Evolutionary conservation across 208 protist genomes (phyloP).

Genomic region (Leishmania martiniquensis): DNA sequence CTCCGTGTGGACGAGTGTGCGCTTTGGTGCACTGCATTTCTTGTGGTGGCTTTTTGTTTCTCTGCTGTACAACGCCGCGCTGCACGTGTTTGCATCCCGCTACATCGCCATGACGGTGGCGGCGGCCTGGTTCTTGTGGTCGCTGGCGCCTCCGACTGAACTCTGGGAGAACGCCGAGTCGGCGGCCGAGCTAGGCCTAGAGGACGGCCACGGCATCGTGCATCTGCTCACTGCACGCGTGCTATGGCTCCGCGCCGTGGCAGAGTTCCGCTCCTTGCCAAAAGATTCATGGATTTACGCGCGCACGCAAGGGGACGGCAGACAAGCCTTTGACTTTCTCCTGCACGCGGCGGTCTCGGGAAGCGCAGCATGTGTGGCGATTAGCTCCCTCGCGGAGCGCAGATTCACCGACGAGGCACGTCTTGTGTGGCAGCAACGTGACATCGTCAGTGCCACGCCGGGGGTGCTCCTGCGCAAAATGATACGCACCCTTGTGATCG

Average conservation of each 20-base stretch:
- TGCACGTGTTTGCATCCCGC: slow-evolving; percentile 50
- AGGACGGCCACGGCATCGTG: slow-evolving; percentile 19
- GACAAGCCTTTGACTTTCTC: slow-evolving; percentile 19
- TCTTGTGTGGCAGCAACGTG: slow-evolving; percentile 37
- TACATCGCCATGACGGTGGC: slow-evolving; percentile 53
- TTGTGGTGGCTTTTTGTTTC: slow-evolving; percentile 68
- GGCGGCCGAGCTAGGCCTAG: slow-evolving; percentile 17
- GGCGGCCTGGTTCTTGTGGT: slow-evolving; percentile 34
- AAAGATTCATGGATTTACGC: slow-evolving; percentile 24
- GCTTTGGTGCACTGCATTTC: slow-evolving; percentile 51
- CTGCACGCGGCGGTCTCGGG: slow-evolving; percentile 16
- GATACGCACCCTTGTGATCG: slow-evolving; percentile 61
- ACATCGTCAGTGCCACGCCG: slow-evolving; percentile 59
- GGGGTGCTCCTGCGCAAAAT: slow-evolving; percentile 68
- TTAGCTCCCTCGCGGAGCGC: slow-evolving; percentile 21
- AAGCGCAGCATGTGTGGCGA: slow-evolving; percentile 27
- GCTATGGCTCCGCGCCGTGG: slow-evolving; percentile 30
- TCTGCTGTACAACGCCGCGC: slow-evolving; percentile 46
- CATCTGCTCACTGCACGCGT: slow-evolving; percentile 26
- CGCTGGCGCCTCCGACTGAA: slow-evolving; percentile 20
- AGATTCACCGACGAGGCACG: slow-evolving; percentile 32
- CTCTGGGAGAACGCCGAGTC: slow-evolving; percentile 18
- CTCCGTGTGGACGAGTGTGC: slow-evolving; percentile 34
- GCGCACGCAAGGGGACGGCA: slow-evolving; percentile 19
- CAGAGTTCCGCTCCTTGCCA: slow-evolving; percentile 25